These are phyloP conservation scores for Eimeria maxima DNA, from an alignment of 169 alveolate species.

Conservation along the genomic window DNA sequence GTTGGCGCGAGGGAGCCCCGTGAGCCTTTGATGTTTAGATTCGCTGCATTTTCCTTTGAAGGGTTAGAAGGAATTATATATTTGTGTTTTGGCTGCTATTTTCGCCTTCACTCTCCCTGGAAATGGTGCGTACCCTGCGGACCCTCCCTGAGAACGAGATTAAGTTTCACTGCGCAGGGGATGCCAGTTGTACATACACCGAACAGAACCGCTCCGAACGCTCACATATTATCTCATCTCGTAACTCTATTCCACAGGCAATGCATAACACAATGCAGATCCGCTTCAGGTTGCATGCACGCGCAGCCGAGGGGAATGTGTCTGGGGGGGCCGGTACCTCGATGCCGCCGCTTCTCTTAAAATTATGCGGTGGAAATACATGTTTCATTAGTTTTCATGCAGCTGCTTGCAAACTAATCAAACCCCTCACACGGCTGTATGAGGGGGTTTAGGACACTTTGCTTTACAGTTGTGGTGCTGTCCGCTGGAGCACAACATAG, in stretches of 20 bases:
- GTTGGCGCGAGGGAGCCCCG: constrained; percentile 51
- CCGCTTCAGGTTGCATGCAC: constrained; percentile 46
- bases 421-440: too few relatives aligned
- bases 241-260: neutral
- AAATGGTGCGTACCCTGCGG: constrained; percentile 47
- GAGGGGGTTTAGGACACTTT: neutral
- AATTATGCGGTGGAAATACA: neutral
- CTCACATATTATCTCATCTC: neutral
- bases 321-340: constrained; percentile 40
- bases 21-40: neutral
- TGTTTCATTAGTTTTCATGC: neutral
- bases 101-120: constrained; percentile 17
- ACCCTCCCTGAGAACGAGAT: neutral
- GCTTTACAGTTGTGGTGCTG: neutral
- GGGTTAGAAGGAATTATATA: neutral
- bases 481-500: neutral
- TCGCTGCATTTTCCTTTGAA: neutral
- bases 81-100: neutral
- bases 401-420: too few relatives aligned
- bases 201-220: neutral
- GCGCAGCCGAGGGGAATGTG: constrained; percentile 17
- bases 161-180: neutral
- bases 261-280: neutral
- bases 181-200: neutral
- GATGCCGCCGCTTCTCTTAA: neutral